phyloP scores from a whole-genome alignment of 1,284 basidiomycete species.

The Puccinia novopanici region DNA sequence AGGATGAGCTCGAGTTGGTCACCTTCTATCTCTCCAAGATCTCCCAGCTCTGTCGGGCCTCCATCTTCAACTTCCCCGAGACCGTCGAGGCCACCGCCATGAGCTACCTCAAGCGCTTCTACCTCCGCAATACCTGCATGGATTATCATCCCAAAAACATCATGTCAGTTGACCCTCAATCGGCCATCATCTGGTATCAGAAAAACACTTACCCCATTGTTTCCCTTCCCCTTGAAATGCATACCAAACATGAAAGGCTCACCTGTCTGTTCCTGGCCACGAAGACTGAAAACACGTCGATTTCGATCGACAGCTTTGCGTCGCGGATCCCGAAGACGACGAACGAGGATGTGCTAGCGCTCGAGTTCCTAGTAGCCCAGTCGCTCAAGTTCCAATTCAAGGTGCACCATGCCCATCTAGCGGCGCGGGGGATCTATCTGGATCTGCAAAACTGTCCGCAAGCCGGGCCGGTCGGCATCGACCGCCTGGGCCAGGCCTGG shows the following conservation, averaged over 20 bases:
- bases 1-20: constrained; percentile 84
- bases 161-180: constrained; percentile 69
- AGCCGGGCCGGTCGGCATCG: background rate
- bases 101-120: constrained; percentile 92
- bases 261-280: constrained; percentile 92
- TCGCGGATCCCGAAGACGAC: constrained; percentile 71
- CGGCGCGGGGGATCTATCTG: constrained; percentile 83
- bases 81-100: constrained; percentile 90
- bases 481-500: constrained; percentile 21
- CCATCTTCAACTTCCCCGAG: constrained; percentile 80
- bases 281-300: constrained; percentile 92
- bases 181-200: background rate
- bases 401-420: constrained; percentile 84
- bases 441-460: constrained; percentile 74
- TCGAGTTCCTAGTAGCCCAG: constrained; percentile 94
- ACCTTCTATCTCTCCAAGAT: constrained; percentile 86
- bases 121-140: constrained; percentile 96
- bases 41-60: constrained; percentile 71
- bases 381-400: constrained; percentile 89
- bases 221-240: constrained; percentile 11
- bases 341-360: constrained; percentile 78
- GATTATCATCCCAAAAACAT: constrained; percentile 98
- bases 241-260: constrained; percentile 66
- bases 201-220: background rate
- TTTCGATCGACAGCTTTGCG: constrained; percentile 81